Percentiles rank a stretch among this genome's conserved stretches.
phyloP scores from a whole-genome alignment of 371 early-diverging fungal species.

The Mortierella sp. region DNA sequence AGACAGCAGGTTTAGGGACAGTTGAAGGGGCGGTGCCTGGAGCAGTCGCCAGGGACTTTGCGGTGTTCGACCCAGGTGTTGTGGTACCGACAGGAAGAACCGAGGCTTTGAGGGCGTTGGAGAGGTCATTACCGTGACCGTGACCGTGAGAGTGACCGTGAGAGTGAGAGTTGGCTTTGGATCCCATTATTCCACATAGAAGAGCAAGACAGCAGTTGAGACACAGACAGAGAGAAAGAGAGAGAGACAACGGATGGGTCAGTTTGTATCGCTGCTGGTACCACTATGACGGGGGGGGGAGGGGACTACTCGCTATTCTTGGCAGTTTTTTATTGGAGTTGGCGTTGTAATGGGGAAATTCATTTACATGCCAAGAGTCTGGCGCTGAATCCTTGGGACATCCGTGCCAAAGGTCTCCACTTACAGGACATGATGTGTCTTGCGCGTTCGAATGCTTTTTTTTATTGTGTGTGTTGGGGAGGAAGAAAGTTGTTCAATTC shows the following conservation, averaged over 20 bases:
- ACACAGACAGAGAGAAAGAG: too few species aligned
- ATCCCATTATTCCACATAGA: too few species aligned
- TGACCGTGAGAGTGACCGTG: not conserved
- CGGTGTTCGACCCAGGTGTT: constrained; percentile 5
- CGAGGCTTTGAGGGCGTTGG: constrained; percentile 17
- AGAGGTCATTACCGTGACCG: not conserved
- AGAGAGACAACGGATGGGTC: too few species aligned
- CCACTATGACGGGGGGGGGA: too few species aligned
- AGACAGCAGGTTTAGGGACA: not conserved
- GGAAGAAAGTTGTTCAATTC: too few species aligned
- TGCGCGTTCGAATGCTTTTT: not conserved
- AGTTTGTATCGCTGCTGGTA: too few species aligned
- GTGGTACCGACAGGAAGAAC: constrained; percentile 17
- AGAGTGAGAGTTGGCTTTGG: not conserved
- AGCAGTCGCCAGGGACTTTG: constrained; percentile 4
- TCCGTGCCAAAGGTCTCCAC: constrained; percentile 18
- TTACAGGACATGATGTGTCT: constrained; percentile 21
- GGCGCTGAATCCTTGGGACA: constrained; percentile 1
- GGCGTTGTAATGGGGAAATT: not conserved
- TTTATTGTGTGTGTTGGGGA: too few species aligned
- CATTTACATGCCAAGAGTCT: constrained; percentile 12
- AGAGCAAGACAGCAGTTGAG: not conserved
- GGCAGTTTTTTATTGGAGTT: too few species aligned
- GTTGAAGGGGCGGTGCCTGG: constrained; percentile 5
- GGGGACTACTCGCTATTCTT: too few species aligned